phyloP scores from a whole-genome alignment of 1,284 basidiomycete species.

The Hortiboletus rubellus region DNA sequence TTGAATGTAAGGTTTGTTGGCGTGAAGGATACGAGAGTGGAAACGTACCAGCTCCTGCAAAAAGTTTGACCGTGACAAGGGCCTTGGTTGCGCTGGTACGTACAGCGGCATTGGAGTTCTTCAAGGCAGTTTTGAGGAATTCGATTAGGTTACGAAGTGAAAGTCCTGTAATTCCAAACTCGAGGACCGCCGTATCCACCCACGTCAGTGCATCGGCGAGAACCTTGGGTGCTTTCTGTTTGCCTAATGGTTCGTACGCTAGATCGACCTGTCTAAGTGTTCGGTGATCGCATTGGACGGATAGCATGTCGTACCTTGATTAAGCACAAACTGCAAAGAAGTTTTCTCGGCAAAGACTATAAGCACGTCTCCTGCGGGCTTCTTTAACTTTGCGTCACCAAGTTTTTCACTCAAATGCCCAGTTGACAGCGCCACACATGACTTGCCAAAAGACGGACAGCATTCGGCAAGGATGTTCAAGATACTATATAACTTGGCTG shows the following conservation, averaged over 20 bases:
- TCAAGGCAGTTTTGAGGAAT: conserved; percentile 84
- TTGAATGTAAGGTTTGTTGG: not conserved
- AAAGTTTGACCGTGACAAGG: conserved; percentile 89
- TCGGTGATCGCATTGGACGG: conserved; percentile 5
- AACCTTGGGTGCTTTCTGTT: conserved; percentile 97
- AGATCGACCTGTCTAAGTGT: conserved; percentile 18
- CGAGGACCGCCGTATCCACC: conserved; percentile 86
- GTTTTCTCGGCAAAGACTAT: conserved; percentile 87
- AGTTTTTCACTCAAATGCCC: conserved; percentile 93
- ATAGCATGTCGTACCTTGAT: conserved; percentile 66
- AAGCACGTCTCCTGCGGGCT: conserved; percentile 91
- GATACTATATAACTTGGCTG: conserved; percentile 81
- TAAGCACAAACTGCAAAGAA: conserved; percentile 91
- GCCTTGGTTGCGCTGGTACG: conserved; percentile 95
- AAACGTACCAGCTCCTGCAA: conserved; percentile 81
- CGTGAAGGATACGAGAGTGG: conserved; percentile 10
- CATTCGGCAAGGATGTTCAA: conserved; percentile 74
- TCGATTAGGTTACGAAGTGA: conserved; percentile 86
- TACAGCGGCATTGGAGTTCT: conserved; percentile 94
- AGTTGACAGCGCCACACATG: conserved; percentile 82
- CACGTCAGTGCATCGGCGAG: conserved; percentile 90
- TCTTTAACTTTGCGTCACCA: conserved; percentile 96
- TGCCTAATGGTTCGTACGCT: conserved; percentile 91
- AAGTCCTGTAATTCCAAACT: conserved; percentile 91
- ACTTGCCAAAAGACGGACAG: conserved; percentile 82